Conservation (phyloP, 108 stramenopile genomes). For the Bacterosira constricta region DNA sequence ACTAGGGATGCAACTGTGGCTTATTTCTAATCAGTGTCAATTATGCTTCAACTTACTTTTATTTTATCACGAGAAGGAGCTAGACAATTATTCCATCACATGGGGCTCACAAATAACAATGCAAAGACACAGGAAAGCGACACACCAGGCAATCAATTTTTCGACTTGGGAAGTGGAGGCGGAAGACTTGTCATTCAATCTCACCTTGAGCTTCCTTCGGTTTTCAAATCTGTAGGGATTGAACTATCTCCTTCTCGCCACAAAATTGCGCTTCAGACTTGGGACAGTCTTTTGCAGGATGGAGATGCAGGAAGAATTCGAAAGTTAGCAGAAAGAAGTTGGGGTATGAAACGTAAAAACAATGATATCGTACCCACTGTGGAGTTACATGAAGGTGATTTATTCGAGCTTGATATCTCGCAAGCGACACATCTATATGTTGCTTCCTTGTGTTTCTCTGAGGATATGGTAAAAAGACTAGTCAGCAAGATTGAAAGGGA, state of each 20-base stretch:
- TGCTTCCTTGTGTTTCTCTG: conserved; percentile 67
- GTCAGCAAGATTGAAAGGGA: conserved; percentile 47
- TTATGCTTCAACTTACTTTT: not conserved
- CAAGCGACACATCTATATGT: conserved; percentile 68
- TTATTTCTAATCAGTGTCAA: not conserved
- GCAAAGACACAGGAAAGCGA: conserved; percentile 8
- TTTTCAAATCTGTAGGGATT: conserved; percentile 52
- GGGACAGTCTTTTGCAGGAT: conserved; percentile 17
- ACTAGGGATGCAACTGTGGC: too few species aligned
- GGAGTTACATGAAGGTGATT: conserved; percentile 58
- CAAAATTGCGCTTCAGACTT: conserved; percentile 43
- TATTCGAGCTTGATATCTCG: conserved; percentile 60
- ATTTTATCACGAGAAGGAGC: conserved; percentile 22
- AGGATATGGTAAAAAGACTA: conserved; percentile 52
- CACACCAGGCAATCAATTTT: conserved; percentile 40
- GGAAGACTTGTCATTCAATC: conserved; percentile 67
- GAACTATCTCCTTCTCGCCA: conserved; percentile 63
- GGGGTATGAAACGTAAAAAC: conserved; percentile 14
- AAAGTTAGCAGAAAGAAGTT: conserved; percentile 24
- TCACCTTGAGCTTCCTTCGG: conserved; percentile 52
- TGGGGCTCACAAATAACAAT: conserved; percentile 34
- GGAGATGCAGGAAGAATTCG: conserved; percentile 22
- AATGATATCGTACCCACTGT: conserved; percentile 19
- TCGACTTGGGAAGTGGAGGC: conserved; percentile 70
- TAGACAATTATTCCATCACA: conserved; percentile 68